A percentile compares a stretch with the other conserved stretches of the same genome.
Conservation (phyloP, 495 filamentous ascomycete genomes). For the Xylaria flabelliformis region DNA sequence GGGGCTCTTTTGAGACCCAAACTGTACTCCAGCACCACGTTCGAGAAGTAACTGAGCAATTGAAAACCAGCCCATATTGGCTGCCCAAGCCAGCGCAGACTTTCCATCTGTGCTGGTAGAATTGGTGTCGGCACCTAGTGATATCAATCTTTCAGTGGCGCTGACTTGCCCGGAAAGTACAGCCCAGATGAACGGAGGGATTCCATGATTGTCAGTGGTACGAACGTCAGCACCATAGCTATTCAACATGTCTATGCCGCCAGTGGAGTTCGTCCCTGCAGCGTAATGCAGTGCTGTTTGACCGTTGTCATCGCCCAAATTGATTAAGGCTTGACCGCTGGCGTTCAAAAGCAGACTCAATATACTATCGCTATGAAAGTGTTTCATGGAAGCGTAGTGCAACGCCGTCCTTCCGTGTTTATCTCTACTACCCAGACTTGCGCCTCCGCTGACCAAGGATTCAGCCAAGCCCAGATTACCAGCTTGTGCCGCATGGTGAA, state of each 20-base stretch:
- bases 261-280: slow-evolving; percentile 32
- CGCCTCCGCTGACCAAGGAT: slow-evolving; percentile 36
- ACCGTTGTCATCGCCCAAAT: background rate
- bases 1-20: background rate
- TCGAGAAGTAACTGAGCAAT: slow-evolving; percentile 32
- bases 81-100: slow-evolving; percentile 42
- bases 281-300: slow-evolving; percentile 38
- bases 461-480: slow-evolving; percentile 36
- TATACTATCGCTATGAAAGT: background rate
- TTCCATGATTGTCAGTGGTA: slow-evolving; percentile 14
- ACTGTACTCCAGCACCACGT: background rate
- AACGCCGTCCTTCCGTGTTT: slow-evolving; percentile 40
- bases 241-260: slow-evolving; percentile 33
- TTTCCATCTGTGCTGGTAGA: slow-evolving; percentile 40
- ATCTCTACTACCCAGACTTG: slow-evolving; percentile 33
- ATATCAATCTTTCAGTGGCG: slow-evolving; percentile 22
- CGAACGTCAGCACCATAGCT: background rate
- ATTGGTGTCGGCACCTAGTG: slow-evolving; percentile 33
- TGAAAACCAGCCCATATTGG: slow-evolving; percentile 30
- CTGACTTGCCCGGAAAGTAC: slow-evolving; percentile 19
- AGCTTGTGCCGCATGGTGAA: slow-evolving; percentile 41
- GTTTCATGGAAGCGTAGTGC: background rate
- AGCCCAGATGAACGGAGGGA: slow-evolving; percentile 20
- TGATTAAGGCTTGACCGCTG: background rate
- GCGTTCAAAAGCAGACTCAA: background rate